Base-by-base conservation (phyloP, 164 flowering plant species). In the Liquidambar formosana region DNA sequence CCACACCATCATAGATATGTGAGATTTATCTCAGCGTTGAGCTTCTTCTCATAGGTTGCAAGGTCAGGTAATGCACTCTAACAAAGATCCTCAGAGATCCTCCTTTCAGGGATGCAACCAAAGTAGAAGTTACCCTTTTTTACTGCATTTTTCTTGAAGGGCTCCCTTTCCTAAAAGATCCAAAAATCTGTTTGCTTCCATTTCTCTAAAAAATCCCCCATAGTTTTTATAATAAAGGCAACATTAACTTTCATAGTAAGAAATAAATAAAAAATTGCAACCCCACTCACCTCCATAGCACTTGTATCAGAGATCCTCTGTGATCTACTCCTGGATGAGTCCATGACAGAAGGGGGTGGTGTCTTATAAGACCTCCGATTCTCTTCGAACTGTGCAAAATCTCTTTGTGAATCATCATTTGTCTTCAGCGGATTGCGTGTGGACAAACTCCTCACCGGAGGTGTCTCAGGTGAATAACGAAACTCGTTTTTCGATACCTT, bases 381-480 rank as follows among this genome's bases (percentile, higher is more conserved):
- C 66, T 89, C 97, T 68, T 91, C 97, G 73, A 62, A 80, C 28
- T 66, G 68, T 18, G 64, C 76, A 49, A 48, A 22, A 63, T 89
- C 95, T 74, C 76, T 65, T 46, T 74, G 77, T 44, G 69, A 41
- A 52, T 85, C 87, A 69, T 83, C 89, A 63, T 70, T 79, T 19
- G 59, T 45, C 58, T 75, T 85, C 26, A 75, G 58, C 66, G 82
- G 58, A 77, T 69, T 83, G 27, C 73, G 83, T 22, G 51, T 45
- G n/a, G 87, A 73, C 57, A 77, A 68, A 71, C 79, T 77, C 82
- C 83, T 85, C 54, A 57, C 23, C 1, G 82, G 68, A 26, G 90
- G 74, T 44, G 79, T 67, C 49, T 89, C 97, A 28, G 94, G 86
- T 41, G 92, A 84, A 81, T 83, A 79, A 27, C 61, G 75, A 67